Base-by-base conservation (phyloP, 1,139 yeast genomes). In the Arxiozyma slooffiae region DNA sequence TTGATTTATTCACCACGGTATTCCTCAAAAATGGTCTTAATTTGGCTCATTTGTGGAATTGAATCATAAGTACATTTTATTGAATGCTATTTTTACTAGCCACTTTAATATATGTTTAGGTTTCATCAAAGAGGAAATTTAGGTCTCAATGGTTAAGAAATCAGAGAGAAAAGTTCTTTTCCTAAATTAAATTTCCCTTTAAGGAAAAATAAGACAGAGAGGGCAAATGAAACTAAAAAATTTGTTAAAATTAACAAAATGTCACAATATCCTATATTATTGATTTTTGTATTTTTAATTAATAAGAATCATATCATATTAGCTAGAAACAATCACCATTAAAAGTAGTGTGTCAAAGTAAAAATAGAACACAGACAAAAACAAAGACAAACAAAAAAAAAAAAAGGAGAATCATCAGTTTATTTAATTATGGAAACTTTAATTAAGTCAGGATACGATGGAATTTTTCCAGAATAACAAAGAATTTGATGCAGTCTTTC, bases 401-500 rank as follows among this genome's bases (percentile, higher is more conserved):
- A 5, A 26, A 5, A 5, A 8, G 11, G 11, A 26, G 30, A 30
- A 14, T 30, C 36, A 30, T 30, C 14, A n/a, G 36, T 30, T 30
- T 30, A 30, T 30, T 30, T 30, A 16, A 41, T 2, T 41, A 42
- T 42, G 45, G n/a, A 38, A 9, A 38, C 16, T 9, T 5, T 4
- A 20, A 30, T 21, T 42, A 24, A 34, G 23, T 17, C 17, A 7
- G 11, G 34, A 30, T 30, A 14, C 20, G 26, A 6, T 4, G 36
- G 23, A 30, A 16, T 34, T 21, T 30, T 34, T 20, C n/a, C 14
- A n/a, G 5, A 42, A 34, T 6, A 34, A 42, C 20, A 20, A 42
- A 30, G 45, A 42, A 18, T 42, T 42, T n/a, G 45, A 42, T 42
- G 24, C 30, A 42, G 38, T 42, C n/a, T 42, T 16, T 34, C 38